These are phyloP conservation scores for Trichomonas vaginalis DNA, from an alignment of 208 protist species.

Conservation along the genomic window DNA sequence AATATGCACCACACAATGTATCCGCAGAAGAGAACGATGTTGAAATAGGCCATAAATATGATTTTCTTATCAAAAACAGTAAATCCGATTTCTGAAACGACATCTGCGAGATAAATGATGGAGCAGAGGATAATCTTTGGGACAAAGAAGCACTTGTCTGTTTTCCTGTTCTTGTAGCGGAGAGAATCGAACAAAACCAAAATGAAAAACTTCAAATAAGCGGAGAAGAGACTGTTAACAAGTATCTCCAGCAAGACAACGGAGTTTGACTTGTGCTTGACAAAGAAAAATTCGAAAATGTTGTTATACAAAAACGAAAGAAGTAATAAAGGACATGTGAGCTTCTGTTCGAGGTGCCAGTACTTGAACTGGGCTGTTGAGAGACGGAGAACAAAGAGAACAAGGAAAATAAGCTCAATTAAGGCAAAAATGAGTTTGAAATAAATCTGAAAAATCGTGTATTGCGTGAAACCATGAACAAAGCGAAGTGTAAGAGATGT, in stretches of 20 bases:
- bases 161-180: background rate
- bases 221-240: background rate
- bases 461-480: background rate
- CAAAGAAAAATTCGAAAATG: background rate
- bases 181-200: background rate
- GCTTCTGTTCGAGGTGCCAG: conserved; percentile 1
- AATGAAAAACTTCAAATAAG: background rate
- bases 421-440: background rate
- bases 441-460: background rate
- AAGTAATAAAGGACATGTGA: background rate
- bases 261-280: too few species aligned
- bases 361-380: too few species aligned
- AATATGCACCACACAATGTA: background rate
- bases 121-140: background rate
- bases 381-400: background rate
- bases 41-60: background rate
- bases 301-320: background rate
- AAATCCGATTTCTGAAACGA: too few species aligned
- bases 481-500: background rate
- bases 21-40: background rate
- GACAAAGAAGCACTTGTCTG: background rate
- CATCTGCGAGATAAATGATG: background rate
- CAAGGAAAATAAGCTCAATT: background rate
- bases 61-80: background rate
- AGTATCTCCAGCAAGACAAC: background rate